A percentile compares a stretch with the other conserved stretches of the same genome.
phyloP scores from a whole-genome alignment of 208 protist genomes.

The Strigomonas galati region DNA sequence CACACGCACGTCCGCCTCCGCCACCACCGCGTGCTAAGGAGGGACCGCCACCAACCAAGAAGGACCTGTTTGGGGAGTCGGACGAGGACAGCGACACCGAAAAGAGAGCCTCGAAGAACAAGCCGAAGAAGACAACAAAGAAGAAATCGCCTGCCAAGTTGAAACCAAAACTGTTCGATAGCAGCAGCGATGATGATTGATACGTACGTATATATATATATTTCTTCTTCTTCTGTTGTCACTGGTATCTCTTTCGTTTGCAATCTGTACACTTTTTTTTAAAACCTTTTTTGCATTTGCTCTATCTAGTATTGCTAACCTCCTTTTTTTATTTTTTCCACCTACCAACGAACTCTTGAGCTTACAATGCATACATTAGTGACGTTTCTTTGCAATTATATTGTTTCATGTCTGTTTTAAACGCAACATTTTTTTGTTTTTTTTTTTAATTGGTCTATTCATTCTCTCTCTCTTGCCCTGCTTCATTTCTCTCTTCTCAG shows the following conservation, averaged over 20 bases:
- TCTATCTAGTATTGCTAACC: no score
- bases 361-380: no score
- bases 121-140: constrained; percentile 1
- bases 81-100: neutral
- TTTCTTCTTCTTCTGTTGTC: no score
- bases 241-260: no score
- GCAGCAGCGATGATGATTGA: constrained; percentile 21
- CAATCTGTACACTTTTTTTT: no score
- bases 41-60: neutral
- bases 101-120: neutral
- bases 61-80: constrained; percentile 6
- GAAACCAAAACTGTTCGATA: constrained; percentile 36
- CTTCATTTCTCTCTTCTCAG: no score
- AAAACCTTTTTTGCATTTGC: no score
- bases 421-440: neutral
- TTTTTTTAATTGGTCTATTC: neutral
- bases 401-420: neutral
- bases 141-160: neutral
- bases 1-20: neutral
- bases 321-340: constrained; percentile 5
- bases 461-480: neutral
- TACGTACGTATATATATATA: no score
- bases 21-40: neutral
- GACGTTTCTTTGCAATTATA: neutral
- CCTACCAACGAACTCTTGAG: no score